These are phyloP conservation scores for Cyberlindnera xishuangbannaensis DNA, from an alignment of 805 yeast species.

Conservation along the genomic window DNA sequence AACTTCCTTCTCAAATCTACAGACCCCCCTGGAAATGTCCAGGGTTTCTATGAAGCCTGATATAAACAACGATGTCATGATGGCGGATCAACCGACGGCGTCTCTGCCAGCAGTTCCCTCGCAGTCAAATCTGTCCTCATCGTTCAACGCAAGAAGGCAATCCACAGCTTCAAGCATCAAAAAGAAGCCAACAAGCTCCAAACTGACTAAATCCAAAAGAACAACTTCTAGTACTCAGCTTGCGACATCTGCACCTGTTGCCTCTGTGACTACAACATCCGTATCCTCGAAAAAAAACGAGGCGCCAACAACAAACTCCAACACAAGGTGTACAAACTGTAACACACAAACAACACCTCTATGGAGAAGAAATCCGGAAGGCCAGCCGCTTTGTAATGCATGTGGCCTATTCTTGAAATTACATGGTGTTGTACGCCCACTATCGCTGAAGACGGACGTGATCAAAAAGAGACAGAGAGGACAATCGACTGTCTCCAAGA, in stretches of 20 bases:
- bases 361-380: constrained; percentile 92
- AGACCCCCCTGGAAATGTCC: constrained; percentile 1
- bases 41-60: constrained; percentile 4
- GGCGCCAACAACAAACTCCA: constrained; percentile 12
- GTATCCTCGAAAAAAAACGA: constrained; percentile 2
- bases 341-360: constrained; percentile 88
- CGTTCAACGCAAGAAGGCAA: constrained; percentile 18
- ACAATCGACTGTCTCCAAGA: constrained; percentile 21
- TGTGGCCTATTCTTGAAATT: constrained; percentile 89
- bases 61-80: constrained; percentile 6
- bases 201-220: constrained; percentile 20
- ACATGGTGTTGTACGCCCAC: constrained; percentile 93
- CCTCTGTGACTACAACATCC: background rate
- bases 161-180: constrained; percentile 21
- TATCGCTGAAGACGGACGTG: constrained; percentile 86
- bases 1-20: constrained; percentile 11
- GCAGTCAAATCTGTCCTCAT: constrained; percentile 13
- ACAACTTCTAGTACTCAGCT: constrained; percentile 18
- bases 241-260: constrained; percentile 5
- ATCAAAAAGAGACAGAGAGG: constrained; percentile 85
- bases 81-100: constrained; percentile 11
- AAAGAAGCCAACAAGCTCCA: constrained; percentile 18
- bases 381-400: constrained; percentile 91
- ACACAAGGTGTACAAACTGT: constrained; percentile 70
- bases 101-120: constrained; percentile 2